A percentile compares a stretch with the other conserved stretches of the same genome.
Evolutionary conservation across 805 yeast genomes (phyloP).

Genomic region (Candida ponderosae): DNA sequence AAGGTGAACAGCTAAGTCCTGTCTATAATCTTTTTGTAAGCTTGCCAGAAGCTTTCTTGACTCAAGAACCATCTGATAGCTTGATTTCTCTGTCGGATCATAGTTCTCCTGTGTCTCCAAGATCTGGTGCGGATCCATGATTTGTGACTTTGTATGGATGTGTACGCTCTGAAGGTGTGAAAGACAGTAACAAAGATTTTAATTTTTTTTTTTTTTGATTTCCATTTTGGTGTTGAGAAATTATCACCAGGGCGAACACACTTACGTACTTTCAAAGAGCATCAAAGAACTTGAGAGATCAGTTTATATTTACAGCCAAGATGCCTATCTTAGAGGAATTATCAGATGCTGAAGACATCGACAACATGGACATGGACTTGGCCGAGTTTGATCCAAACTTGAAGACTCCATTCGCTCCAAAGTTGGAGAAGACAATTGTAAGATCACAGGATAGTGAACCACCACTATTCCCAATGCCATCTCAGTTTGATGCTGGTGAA

Average conservation of each 20-base stretch:
- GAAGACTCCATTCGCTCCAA: conserved; percentile 65
- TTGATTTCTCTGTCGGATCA: no score
- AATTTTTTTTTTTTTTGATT: no score
- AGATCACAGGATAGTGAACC: conserved; percentile 50
- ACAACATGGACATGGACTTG: conserved; percentile 87
- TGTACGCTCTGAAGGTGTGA: no score
- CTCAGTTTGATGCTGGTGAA: conserved; percentile 3
- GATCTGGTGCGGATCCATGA: no score
- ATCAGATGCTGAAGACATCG: conserved; percentile 75
- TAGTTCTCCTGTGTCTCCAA: no score
- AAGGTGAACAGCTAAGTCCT: conserved; percentile 57
- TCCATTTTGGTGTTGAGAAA: no score
- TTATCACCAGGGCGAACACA: no score
- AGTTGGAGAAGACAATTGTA: conserved; percentile 49
- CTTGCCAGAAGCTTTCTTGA: conserved; percentile 17
- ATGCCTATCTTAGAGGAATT: conserved; percentile 74
- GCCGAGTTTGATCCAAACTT: conserved; percentile 79
- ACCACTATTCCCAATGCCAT: conserved; percentile 19
- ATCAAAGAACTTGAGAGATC: not conserved
- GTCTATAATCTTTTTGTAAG: conserved; percentile 41
- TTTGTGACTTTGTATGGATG: no score
- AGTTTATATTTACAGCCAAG: conserved; percentile 7
- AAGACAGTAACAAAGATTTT: no score
- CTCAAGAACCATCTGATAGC: no score
- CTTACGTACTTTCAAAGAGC: no score